phyloP scores from a whole-genome alignment of 805 yeast genomes.

The Zygosaccharomyces rouxii region DNA sequence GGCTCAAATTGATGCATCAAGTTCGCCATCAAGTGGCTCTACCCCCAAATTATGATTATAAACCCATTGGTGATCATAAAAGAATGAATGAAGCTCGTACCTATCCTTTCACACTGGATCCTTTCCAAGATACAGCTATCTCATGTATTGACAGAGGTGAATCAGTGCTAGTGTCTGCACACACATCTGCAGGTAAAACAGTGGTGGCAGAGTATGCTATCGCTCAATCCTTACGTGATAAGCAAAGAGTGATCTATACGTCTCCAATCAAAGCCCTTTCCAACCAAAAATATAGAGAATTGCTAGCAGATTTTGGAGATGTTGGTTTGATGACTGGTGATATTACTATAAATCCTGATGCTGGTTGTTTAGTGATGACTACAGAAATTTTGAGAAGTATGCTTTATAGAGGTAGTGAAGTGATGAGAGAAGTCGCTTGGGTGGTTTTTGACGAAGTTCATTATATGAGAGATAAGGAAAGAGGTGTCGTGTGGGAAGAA shows the following conservation, averaged over 20 bases:
- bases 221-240: conserved; percentile 87
- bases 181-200: conserved; percentile 95
- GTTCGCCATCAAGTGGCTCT: conserved; percentile 97
- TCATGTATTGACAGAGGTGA: conserved; percentile 94
- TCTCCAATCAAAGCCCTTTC: conserved; percentile 94
- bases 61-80: conserved; percentile 84
- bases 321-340: conserved; percentile 99
- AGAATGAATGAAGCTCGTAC: conserved; percentile 75
- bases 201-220: conserved; percentile 97
- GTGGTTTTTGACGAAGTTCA: conserved; percentile 98
- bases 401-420: conserved; percentile 96
- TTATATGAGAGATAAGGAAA: conserved; percentile 94
- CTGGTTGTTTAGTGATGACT: conserved; percentile 97
- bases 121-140: conserved; percentile 95
- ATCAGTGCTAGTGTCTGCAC: conserved; percentile 95
- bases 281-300: conserved; percentile 89
- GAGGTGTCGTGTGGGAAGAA: conserved; percentile 99
- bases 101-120: conserved; percentile 91
- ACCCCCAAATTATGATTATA: conserved; percentile 85
- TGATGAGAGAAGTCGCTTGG: conserved; percentile 99
- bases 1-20: conserved; percentile 78
- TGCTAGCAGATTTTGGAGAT: conserved; percentile 89
- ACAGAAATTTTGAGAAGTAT: conserved; percentile 95
- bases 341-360: conserved; percentile 97
- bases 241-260: conserved; percentile 91